phyloP scores from a whole-genome alignment of 2,329 filamentous ascomycete genomes.

The Colletotrichum viniferum region DNA sequence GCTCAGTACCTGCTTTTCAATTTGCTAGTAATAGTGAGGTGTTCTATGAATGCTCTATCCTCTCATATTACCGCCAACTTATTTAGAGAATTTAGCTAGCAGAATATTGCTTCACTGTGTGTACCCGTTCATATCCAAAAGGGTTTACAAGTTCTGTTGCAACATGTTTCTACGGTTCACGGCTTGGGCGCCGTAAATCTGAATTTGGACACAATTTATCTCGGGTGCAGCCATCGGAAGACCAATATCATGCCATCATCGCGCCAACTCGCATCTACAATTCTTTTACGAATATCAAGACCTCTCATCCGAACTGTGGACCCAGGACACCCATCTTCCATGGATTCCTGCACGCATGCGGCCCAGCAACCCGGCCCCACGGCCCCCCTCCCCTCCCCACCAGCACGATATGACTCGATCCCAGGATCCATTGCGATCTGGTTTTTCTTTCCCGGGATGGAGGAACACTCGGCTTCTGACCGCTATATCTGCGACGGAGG shows the following conservation, averaged over 20 bases:
- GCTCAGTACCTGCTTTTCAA: fast-evolving
- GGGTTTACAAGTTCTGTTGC: background rate
- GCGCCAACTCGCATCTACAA: background rate
- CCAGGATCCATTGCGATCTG: background rate
- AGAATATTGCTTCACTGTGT: background rate
- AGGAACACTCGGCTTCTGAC: background rate
- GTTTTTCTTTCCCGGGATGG: background rate
- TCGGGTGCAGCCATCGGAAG: background rate
- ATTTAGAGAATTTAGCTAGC: no score
- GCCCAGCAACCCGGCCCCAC: background rate
- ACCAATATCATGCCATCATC: background rate
- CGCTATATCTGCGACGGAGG: slow-evolving; percentile 7
- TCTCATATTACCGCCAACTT: no score
- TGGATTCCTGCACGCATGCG: background rate
- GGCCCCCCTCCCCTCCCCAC: background rate
- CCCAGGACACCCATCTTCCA: background rate
- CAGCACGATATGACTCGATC: background rate
- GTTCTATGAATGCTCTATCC: no score
- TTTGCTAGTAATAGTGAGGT: background rate
- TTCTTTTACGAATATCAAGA: background rate
- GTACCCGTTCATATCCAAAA: background rate
- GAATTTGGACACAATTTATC: background rate
- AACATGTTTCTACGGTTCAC: background rate
- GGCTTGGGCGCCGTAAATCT: background rate
- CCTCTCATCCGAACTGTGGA: background rate